phyloP scores from a whole-genome alignment of 495 filamentous ascomycete genomes.

The Penicillium manginii region DNA sequence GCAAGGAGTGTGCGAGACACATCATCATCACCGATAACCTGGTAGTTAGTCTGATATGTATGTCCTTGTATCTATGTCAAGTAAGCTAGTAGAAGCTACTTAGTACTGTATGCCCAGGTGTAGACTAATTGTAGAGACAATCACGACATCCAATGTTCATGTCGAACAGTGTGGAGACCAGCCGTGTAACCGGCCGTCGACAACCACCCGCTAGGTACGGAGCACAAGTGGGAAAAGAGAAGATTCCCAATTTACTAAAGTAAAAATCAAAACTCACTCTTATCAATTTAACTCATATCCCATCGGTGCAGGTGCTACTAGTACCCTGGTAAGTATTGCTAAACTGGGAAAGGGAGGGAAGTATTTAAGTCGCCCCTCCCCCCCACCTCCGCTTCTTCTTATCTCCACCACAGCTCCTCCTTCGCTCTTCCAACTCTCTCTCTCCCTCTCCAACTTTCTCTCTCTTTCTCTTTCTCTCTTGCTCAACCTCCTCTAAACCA shows the following conservation, averaged over 20 bases:
- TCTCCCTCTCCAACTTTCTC: background rate
- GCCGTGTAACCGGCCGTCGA: constrained; percentile 11
- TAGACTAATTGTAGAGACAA: constrained; percentile 2
- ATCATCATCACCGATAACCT: background rate
- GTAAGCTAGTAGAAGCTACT: background rate
- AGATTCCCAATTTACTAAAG: too few species aligned
- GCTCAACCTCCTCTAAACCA: background rate
- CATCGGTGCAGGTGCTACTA: too few species aligned
- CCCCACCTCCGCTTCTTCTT: constrained; percentile 16
- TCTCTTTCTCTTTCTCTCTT: constrained; percentile 1
- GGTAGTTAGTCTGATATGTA: background rate
- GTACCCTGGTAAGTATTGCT: too few species aligned
- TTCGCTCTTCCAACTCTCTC: background rate
- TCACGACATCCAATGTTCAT: constrained; percentile 19
- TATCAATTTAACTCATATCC: background rate
- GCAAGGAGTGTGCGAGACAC: background rate
- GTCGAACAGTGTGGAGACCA: constrained; percentile 9
- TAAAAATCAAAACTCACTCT: too few species aligned
- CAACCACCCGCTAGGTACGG: background rate
- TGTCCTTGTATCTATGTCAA: background rate
- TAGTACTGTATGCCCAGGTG: too few species aligned
- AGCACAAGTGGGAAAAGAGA: background rate
- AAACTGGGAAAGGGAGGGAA: background rate
- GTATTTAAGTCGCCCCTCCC: constrained; percentile 22
- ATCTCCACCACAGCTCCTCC: constrained; percentile 15